phyloP scores from a whole-genome alignment of 352 stramenopile species.

The Aphanomyces astaci region DNA sequence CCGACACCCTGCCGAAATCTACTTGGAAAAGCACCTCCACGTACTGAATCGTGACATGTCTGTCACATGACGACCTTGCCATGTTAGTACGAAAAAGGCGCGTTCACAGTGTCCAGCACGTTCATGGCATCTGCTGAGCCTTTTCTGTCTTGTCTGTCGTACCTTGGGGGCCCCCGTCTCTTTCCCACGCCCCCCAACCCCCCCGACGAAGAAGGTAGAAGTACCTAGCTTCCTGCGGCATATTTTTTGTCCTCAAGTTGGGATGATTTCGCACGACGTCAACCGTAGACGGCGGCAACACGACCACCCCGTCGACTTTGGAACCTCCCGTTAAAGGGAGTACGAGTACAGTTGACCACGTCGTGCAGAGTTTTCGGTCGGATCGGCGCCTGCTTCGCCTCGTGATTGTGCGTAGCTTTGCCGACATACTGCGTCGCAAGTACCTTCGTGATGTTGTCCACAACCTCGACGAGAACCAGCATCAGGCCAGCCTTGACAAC shows the following conservation, averaged over 20 bases:
- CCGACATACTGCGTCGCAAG: constrained; percentile 55
- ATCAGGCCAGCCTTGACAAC: not conserved
- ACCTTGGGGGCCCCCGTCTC: constrained; percentile 50
- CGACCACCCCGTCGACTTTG: no score
- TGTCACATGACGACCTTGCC: no score
- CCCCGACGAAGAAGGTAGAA: no score
- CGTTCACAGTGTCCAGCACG: constrained; percentile 39
- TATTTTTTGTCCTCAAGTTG: no score
- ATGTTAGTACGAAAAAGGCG: constrained; percentile 22
- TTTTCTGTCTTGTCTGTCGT: constrained; percentile 53
- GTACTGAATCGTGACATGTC: constrained; percentile 15
- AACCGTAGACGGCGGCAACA: no score
- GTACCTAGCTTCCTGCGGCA: no score
- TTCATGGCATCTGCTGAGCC: constrained; percentile 40
- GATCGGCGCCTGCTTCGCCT: constrained; percentile 65
- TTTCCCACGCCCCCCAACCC: constrained; percentile 28
- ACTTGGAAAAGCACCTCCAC: constrained; percentile 48
- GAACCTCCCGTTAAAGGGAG: no score
- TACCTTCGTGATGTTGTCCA: constrained; percentile 42
- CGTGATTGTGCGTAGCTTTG: constrained; percentile 61
- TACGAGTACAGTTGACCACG: not conserved
- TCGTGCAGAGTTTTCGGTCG: constrained; percentile 68
- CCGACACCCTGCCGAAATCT: constrained; percentile 56
- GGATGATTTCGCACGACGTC: no score
- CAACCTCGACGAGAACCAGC: no score